Base-by-base conservation (phyloP, 139 green algal species). In the Chlorella sp. region DNA sequence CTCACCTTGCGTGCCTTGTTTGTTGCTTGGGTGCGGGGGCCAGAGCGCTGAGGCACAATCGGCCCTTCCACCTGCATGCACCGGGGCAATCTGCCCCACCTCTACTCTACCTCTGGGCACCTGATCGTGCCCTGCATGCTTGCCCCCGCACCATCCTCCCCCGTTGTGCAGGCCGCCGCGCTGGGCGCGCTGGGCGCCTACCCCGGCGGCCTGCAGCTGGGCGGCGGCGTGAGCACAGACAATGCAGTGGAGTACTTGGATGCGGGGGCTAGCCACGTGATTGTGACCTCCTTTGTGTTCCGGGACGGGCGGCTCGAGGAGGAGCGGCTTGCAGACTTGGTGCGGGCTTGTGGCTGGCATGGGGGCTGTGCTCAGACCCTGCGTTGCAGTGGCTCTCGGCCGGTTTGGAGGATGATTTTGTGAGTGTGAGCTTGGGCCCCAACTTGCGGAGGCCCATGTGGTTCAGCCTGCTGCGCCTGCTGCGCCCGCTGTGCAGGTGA, bases 211-310 rank as follows among this genome's bases (percentile, higher is more conserved):
- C 81, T 99, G 87, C 97, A 99, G 34, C 86, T 99, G 47, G 97
- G 97, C 16, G 97, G 97, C 44, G 97, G 97, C 18, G 93, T 99
- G 17, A 98, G 86, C 16, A 56, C 88, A 0, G 90, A 95, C 81
- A 99, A 98, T 71, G 97, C 97, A 1, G 70, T 69, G 26, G 51
- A 89, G 71, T 99, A 94, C 39, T 74, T 99, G 32, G 96, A 99
- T 56, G 95, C 94, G 12, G 97, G 97, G 1, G 97, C 97, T 56
- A 94, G 88, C 71, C 96, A 99, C 86, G 96, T 99, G 26, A 99
- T 99, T 78, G 97, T 99, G 20, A 99, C 97, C 3, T 97, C 93
- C 2, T 97, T 91, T 76, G 94, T 99, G 34, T 99, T 99, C 84
- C 79, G 91, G 20, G 94, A 98, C 16, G 97, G 97, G 0, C 76